These are phyloP conservation scores for Lactarius hengduanensis DNA, from an alignment of 768 basidiomycete species.

Conservation along the genomic window DNA sequence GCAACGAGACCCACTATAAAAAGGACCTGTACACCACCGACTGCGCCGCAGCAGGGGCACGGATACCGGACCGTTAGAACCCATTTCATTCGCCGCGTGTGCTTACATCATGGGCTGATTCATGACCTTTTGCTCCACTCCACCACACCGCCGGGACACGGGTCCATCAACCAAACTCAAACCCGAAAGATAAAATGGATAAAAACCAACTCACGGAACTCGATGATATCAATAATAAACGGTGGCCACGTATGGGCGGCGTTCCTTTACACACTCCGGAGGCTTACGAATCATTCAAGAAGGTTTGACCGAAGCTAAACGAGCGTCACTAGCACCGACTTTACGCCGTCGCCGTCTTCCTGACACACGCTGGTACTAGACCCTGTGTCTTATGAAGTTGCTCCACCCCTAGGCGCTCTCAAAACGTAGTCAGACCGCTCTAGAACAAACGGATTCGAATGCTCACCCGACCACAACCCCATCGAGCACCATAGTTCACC, in stretches of 20 bases:
- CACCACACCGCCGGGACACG: no score
- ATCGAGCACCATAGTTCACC: neutral
- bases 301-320: neutral
- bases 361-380: neutral
- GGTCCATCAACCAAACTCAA: no score
- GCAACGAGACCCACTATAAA: neutral
- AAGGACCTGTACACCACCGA: neutral
- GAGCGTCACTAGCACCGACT: neutral
- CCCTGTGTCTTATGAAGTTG: neutral
- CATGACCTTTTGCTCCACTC: no score
- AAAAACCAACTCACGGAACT: neutral
- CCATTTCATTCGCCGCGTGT: neutral
- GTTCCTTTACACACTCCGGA: neutral
- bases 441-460: neutral
- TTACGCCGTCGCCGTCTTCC: neutral
- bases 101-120: neutral
- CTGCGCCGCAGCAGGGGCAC: neutral
- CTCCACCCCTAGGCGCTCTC: neutral
- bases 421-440: neutral
- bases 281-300: neutral
- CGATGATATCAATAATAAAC: neutral
- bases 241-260: neutral
- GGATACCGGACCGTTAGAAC: neutral
- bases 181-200: no score
- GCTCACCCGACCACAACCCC: neutral